phyloP scores from a whole-genome alignment of 2,329 filamentous ascomycete genomes.

The Aspergillus sp. region DNA sequence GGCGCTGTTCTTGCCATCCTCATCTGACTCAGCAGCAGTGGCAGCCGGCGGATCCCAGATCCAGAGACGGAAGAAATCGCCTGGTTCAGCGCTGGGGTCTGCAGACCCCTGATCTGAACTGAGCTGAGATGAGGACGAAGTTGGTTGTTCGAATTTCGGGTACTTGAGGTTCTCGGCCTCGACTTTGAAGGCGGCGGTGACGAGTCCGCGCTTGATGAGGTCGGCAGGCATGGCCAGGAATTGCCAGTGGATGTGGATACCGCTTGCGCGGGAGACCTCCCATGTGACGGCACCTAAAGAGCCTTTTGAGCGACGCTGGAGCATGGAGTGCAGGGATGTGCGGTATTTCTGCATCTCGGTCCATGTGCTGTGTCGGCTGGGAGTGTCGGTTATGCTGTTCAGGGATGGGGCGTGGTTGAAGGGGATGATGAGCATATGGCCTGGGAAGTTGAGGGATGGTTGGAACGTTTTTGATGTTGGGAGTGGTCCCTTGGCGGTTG shows the following conservation, averaged over 20 bases:
- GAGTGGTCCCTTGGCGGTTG: conserved; percentile 87
- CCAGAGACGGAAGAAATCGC: conserved; percentile 78
- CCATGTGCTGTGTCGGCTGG: conserved; percentile 60
- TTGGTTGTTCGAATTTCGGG: conserved; percentile 50
- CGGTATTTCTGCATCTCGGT: conserved; percentile 83
- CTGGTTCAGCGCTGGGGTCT: conserved; percentile 44
- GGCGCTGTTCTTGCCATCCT: conserved; percentile 7
- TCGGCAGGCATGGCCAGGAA: conserved; percentile 73
- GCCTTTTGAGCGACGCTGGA: conserved; percentile 49
- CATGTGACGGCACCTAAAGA: conserved; percentile 82
- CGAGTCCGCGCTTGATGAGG: conserved; percentile 68
- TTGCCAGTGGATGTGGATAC: conserved; percentile 94
- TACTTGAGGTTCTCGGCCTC: conserved; percentile 75
- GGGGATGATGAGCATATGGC: conserved; percentile 89
- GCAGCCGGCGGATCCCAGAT: conserved; percentile 58
- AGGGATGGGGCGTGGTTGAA: conserved; percentile 78
- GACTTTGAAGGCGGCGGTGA: conserved; percentile 85
- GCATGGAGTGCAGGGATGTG: conserved; percentile 74
- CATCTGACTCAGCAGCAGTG: conserved; percentile 5
- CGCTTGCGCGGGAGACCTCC: conserved; percentile 80
- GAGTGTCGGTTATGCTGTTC: conserved; percentile 61
- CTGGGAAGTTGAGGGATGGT: conserved; percentile 70
- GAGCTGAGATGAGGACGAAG: conserved; percentile 25
- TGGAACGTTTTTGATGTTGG: conserved; percentile 68
- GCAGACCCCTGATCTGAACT: not conserved